These are phyloP conservation scores for Talaromyces marneffei DNA, from an alignment of 2,329 filamentous ascomycete species.

Conservation along the genomic window DNA sequence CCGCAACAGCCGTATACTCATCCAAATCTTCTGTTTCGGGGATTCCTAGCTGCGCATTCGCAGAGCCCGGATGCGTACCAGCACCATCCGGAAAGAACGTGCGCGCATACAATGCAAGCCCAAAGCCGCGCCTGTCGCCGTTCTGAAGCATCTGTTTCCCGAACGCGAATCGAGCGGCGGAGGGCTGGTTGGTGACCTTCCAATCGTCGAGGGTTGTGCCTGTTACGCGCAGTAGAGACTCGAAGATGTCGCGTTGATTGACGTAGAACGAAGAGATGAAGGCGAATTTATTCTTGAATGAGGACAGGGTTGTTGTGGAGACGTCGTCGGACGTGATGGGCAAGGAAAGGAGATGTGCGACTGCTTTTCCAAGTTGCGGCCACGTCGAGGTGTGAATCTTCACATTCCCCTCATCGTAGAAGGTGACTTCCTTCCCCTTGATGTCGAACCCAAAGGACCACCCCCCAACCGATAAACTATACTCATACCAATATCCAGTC, in stretches of 20 bases:
- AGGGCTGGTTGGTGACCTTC: constrained; percentile 48
- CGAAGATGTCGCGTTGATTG: constrained; percentile 61
- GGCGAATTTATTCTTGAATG: constrained; percentile 46
- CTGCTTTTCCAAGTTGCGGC: constrained; percentile 49
- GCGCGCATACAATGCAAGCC: constrained; percentile 50
- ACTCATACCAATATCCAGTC: constrained; percentile 53
- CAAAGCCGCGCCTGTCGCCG: constrained; percentile 44
- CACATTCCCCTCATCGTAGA: constrained; percentile 53
- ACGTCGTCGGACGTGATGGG: constrained; percentile 22
- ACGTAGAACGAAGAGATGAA: constrained; percentile 54
- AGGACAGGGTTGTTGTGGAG: constrained; percentile 32
- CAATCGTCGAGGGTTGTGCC: constrained; percentile 56
- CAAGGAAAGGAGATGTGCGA: constrained; percentile 50
- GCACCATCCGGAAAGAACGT: constrained; percentile 47
- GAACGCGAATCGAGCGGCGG: constrained; percentile 46
- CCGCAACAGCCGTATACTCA: background rate
- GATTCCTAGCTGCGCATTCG: background rate
- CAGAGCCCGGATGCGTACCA: constrained; percentile 37
- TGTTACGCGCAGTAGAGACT: constrained; percentile 53
- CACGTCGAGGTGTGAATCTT: constrained; percentile 56
- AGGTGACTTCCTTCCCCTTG: constrained; percentile 34
- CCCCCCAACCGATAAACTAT: constrained; percentile 37
- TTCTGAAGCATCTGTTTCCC: constrained; percentile 38
- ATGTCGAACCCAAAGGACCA: constrained; percentile 48
- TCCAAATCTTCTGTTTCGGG: constrained; percentile 9